phyloP scores from a whole-genome alignment of 306 rosid genomes.

The Begonia fuchsioides region DNA sequence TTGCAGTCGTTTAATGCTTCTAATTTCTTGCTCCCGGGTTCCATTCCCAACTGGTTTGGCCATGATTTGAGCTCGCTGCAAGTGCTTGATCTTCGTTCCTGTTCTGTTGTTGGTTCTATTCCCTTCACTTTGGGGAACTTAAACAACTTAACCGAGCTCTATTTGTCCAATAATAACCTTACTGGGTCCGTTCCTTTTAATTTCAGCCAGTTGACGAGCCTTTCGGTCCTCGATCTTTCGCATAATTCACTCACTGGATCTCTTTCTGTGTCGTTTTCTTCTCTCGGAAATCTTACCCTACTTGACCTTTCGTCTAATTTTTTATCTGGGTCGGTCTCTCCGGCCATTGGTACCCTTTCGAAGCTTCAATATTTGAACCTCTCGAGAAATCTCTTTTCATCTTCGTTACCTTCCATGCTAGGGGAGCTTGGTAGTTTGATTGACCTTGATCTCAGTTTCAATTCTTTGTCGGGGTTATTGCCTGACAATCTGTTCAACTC shows the following conservation, averaged over 20 bases:
- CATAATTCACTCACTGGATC: slow-evolving; percentile 38
- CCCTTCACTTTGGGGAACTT: slow-evolving; percentile 57
- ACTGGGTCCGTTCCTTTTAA: slow-evolving; percentile 45
- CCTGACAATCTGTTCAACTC: slow-evolving; percentile 25
- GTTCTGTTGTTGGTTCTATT: slow-evolving; percentile 46
- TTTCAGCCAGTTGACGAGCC: slow-evolving; percentile 38
- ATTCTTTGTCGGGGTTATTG: slow-evolving; percentile 41
- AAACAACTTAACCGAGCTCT: slow-evolving; percentile 43
- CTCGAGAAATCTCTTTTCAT: slow-evolving; percentile 42
- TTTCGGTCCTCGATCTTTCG: slow-evolving; percentile 65
- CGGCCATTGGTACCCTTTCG: slow-evolving; percentile 33
- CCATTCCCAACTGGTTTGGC: slow-evolving; percentile 73
- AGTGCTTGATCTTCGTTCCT: slow-evolving; percentile 74
- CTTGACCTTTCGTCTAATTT: slow-evolving; percentile 56
- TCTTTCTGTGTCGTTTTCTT: slow-evolving; percentile 31
- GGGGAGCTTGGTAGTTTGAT: slow-evolving; percentile 49
- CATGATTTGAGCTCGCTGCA: slow-evolving; percentile 22
- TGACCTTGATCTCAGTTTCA: slow-evolving; percentile 77
- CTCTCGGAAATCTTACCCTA: slow-evolving; percentile 43
- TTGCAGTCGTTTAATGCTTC: slow-evolving; percentile 73
- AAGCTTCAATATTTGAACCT: slow-evolving; percentile 63
- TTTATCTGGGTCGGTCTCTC: slow-evolving; percentile 43
- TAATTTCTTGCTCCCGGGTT: slow-evolving; percentile 52
- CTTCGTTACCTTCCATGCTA: slow-evolving; percentile 43
- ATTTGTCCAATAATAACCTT: slow-evolving; percentile 55